Percentiles rank a stretch among this genome's conserved stretches.
These are phyloP conservation scores for Trametes maxima DNA, from an alignment of 768 basidiomycete species.

Conservation along the genomic window DNA sequence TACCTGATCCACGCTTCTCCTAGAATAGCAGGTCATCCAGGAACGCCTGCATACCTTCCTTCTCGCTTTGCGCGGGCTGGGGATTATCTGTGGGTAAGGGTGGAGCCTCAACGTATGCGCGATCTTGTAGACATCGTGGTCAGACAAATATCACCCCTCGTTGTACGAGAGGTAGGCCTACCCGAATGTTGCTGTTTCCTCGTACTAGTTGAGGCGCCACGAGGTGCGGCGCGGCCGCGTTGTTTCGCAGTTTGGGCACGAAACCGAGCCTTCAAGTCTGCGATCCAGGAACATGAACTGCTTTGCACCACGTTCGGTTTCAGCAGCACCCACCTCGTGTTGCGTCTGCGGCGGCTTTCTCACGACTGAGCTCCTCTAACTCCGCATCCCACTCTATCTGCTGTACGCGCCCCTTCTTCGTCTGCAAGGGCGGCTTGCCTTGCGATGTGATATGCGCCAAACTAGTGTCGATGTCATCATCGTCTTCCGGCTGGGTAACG, in stretches of 20 bases:
- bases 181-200: constrained; percentile 9
- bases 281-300: background rate
- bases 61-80: constrained; percentile 43
- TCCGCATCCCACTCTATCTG: constrained; percentile 69
- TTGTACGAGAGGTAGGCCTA: background rate
- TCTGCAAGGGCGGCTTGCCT: constrained; percentile 18
- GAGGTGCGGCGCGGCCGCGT: constrained; percentile 20
- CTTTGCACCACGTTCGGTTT: background rate
- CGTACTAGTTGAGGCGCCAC: constrained; percentile 10
- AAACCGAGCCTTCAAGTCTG: constrained; percentile 37
- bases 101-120: constrained; percentile 48
- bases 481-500: constrained; percentile 27
- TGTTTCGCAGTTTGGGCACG: constrained; percentile 31
- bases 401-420: constrained; percentile 65
- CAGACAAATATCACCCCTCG: background rate
- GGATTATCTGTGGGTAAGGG: constrained; percentile 47
- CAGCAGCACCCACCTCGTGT: constrained; percentile 57
- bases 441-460: constrained; percentile 50
- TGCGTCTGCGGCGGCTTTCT: constrained; percentile 77
- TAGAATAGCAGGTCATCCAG: constrained; percentile 64
- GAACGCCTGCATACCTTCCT: constrained; percentile 69
- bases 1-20: constrained; percentile 1
- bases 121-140: constrained; percentile 28
- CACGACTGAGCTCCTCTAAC: constrained; percentile 64
- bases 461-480: constrained; percentile 60